Evolutionary conservation across 345 rosid genomes (phyloP), one percentile per base, ranked within the genome.

Genomic region (Lepidium sativum): DNA sequence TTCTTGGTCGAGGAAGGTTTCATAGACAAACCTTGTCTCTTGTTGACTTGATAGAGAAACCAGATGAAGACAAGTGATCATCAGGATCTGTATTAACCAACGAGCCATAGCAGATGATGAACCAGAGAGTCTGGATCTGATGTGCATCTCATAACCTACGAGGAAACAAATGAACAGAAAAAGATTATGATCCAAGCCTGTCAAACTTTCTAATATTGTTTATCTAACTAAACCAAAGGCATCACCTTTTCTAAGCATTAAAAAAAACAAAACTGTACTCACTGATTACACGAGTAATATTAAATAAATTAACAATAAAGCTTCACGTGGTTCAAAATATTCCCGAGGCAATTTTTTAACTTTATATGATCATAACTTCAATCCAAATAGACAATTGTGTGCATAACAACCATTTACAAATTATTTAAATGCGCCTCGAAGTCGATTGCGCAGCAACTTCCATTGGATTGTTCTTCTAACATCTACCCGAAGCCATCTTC

Each of bases 1-100:
- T 31, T 75, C 75, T 15, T 75, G 60, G 60, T 18, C 60, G 32
- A 5, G 27, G 63, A 84, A 84, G 67, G 72, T 81, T 29, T 79
- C 32, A 75, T 59, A 86, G 61, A 71, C 72, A 72, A 84, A 82
- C 14, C 67, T 75, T 15, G 56, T 35, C 27, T 60, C 80, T 76
- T 68, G 65, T 52, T 72, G 76, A 34, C 12, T 72, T 16, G 65
- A 67, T 34, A 49, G 7, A 48, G 65, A 71, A 37, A 69, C 60
- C 33, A 58, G 60, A 57, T 56, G 66, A 25, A 72, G 54, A 45
- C 12, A 61, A 39, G 70, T 62, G 63, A 60, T 25, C 0, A 72
- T 3, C 37, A 68, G 34, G 54, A 72, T 23, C 61, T 58, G 71
- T 49, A 72, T 39, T 8, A 65, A 13, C 48, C 39, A 34, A 58